Evolutionary conservation across 768 basidiomycete species (phyloP), one percentile per base, ranked within the genome.

Genomic region (Clitopilus passeckerianus): DNA sequence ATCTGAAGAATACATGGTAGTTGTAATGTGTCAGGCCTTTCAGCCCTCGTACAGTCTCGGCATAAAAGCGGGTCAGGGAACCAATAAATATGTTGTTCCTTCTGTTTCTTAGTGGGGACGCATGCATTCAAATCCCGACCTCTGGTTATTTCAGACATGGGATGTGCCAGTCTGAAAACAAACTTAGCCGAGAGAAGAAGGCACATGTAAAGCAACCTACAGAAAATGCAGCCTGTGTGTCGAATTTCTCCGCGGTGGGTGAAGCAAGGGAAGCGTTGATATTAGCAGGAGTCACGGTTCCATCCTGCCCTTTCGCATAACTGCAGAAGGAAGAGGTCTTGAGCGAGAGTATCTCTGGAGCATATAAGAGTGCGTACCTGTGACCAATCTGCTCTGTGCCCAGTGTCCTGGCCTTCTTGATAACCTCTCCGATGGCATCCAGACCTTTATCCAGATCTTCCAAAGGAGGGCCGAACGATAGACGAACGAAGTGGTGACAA

Each of bases 401-500:
- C 59, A 79, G 77, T 71, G 78, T 82, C 72, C 75, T 85, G 2
- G 84, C 89, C 67, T 84, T 87, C 74, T 80, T 84, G 56, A 97
- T 69, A 35, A 98, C 85, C 27, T 87, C 81, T 56, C 76, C 87
- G 18, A 98, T 95, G 10, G 93, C 93, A 72, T 97, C 91, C 54
- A 98, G 70, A 34, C 93, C 90, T 87, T 64, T 86, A 63, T 95
- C 89, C 44, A 95, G 81, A 65, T 87, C 87, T 59, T 85, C 83
- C 52, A 95, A 65, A 20, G 91, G 89, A 6, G 92, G 92, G 0
- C 92, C 91, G 68, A 94, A 94, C 27, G 89, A 91, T 35, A 97
- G 73, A 22, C 95, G 86, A 23, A 97, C 87, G 64, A 91, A 97
- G 69, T 90, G 87, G 73, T 93, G 90, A 74, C 93, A 95, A 9